Percentiles rank a stretch among this genome's conserved stretches.
Evolutionary conservation across 805 yeast genomes (phyloP).

Genomic region (Naumovozyma baii): DNA sequence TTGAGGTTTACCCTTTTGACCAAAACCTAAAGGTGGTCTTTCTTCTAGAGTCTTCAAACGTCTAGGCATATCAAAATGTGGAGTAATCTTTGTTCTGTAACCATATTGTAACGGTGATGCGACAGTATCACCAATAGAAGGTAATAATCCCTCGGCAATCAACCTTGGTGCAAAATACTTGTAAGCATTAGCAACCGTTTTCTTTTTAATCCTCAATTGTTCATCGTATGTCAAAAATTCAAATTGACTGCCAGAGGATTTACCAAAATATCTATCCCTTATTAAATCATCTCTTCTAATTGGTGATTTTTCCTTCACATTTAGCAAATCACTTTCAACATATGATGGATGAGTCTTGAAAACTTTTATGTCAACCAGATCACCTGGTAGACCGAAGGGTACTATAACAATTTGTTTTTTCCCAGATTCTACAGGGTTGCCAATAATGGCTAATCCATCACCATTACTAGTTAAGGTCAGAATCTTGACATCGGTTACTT

Average conservation of each 20-base stretch:
- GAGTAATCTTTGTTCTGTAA: slow-evolving; percentile 90
- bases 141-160: slow-evolving; percentile 37
- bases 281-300: slow-evolving; percentile 49
- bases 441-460: slow-evolving; percentile 69
- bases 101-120: slow-evolving; percentile 67
- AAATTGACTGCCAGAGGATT: slow-evolving; percentile 91
- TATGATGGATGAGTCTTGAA: slow-evolving; percentile 69
- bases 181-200: slow-evolving; percentile 75
- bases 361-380: slow-evolving; percentile 55
- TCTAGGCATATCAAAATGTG: slow-evolving; percentile 81
- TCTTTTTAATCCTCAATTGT: slow-evolving; percentile 63
- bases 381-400: slow-evolving; percentile 88
- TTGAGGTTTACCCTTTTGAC: slow-evolving; percentile 67
- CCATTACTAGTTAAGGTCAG: slow-evolving; percentile 64
- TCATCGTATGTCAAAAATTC: slow-evolving; percentile 66
- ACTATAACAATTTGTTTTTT: slow-evolving; percentile 57
- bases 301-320: slow-evolving; percentile 37
- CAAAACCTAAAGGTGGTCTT: slow-evolving; percentile 80
- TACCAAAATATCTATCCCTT: slow-evolving; percentile 71
- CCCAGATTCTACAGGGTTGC: slow-evolving; percentile 42
- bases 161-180: slow-evolving; percentile 60
- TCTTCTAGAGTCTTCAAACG: slow-evolving; percentile 34
- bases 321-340: slow-evolving; percentile 65
- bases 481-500: slow-evolving; percentile 49
- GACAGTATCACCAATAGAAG: slow-evolving; percentile 53